Conservation (phyloP, 768 basidiomycete genomes). For the Pleurotus salmoneostramineus region DNA sequence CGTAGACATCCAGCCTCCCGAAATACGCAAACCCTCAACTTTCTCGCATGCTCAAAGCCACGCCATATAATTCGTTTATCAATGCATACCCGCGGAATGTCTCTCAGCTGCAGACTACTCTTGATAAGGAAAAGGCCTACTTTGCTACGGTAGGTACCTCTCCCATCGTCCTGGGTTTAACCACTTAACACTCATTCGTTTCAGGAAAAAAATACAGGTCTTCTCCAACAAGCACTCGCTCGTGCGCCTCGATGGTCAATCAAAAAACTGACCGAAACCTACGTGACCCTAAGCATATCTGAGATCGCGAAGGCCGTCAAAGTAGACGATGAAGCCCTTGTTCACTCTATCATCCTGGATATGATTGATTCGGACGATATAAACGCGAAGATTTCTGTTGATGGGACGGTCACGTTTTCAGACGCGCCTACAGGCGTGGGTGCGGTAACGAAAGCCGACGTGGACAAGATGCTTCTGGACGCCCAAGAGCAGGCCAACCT, state of each 20-base stretch:
- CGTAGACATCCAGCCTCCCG: slow-evolving; percentile 49
- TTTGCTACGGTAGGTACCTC: slow-evolving; percentile 47
- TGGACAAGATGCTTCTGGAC: slow-evolving; percentile 53
- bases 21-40: slow-evolving; percentile 69
- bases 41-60: slow-evolving; percentile 57
- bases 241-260: slow-evolving; percentile 77
- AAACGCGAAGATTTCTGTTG: slow-evolving; percentile 59
- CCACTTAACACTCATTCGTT: neutral
- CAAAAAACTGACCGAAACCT: slow-evolving; percentile 78
- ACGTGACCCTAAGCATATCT: slow-evolving; percentile 68
- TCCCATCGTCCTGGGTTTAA: neutral
- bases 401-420: slow-evolving; percentile 72
- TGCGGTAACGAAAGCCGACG: slow-evolving; percentile 36
- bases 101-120: slow-evolving; percentile 37
- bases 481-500: slow-evolving; percentile 51
- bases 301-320: slow-evolving; percentile 63
- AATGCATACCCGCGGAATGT: slow-evolving; percentile 61
- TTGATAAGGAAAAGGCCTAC: slow-evolving; percentile 49
- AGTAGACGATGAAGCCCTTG: slow-evolving; percentile 49
- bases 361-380: slow-evolving; percentile 80
- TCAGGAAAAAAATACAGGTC: slow-evolving; percentile 71
- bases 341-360: slow-evolving; percentile 56
- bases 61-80: slow-evolving; percentile 61
- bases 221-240: slow-evolving; percentile 62
- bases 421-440: slow-evolving; percentile 58